Percentiles rank a stretch among this genome's conserved stretches.
Evolutionary conservation across 2,329 filamentous ascomycete species (phyloP).

Genomic region (Celoporthe dispersa): DNA sequence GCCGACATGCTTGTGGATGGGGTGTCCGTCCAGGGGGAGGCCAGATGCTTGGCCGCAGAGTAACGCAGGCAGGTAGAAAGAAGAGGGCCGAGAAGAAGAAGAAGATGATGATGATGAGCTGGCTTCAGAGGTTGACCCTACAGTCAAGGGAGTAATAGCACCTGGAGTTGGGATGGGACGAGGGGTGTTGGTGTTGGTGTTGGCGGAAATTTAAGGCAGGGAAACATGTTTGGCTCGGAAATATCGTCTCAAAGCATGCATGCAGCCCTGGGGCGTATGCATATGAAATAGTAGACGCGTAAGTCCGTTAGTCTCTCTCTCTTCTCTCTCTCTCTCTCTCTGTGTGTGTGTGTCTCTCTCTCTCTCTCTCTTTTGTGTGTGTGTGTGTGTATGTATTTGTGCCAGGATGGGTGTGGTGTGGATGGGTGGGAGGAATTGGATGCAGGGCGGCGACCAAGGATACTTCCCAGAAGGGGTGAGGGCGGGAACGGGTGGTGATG

Average conservation of each 20-base stretch:
- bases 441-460: background rate
- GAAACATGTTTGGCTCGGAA: constrained; percentile 19
- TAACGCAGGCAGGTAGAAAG: background rate
- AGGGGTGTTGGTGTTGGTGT: constrained; percentile 1
- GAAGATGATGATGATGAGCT: background rate
- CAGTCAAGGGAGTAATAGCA: background rate
- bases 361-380: no score
- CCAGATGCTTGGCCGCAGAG: constrained; percentile 17
- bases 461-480: background rate
- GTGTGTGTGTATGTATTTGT: background rate
- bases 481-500: constrained; percentile 2
- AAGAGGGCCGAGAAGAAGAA: no score
- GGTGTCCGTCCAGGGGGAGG: background rate
- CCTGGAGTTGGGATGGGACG: background rate
- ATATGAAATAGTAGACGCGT: background rate
- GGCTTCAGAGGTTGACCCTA: constrained; percentile 2
- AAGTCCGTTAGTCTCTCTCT: background rate
- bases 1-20: constrained; percentile 58
- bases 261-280: constrained; percentile 17
- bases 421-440: background rate
- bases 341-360: background rate
- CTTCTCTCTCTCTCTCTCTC: no score
- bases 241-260: constrained; percentile 8
- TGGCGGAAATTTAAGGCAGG: constrained; percentile 7
- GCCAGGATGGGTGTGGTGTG: background rate